Base-by-base conservation (phyloP, 345 rosid species). In the Corchorus olitorius region DNA sequence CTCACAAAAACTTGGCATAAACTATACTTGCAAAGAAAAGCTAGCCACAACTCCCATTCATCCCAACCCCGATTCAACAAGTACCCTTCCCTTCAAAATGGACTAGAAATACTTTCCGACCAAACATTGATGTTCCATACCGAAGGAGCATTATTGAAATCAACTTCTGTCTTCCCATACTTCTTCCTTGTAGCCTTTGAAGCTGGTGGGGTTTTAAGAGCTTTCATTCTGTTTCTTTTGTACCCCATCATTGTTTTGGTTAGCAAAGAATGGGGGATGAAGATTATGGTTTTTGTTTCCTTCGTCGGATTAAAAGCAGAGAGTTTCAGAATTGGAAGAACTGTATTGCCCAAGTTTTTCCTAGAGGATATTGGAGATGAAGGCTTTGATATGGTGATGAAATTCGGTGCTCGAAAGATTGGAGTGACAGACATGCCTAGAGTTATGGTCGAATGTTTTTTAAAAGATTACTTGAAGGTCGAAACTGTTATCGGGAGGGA, bases 101-200 rank as follows among this genome's bases (percentile, higher is more conserved):
- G 61, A 12, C 39, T 11, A 35, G 50, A 64, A 13, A n/a, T 27
- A 20, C 8, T 46, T 55, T 63, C 77, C 35, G n/a, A 71, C 76
- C 45, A 27, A 41, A 62, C 81, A 5, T 20, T 87, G 80, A 43
- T 88, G 72, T 87, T 89, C 59, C 80, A 89, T 70, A 43, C 82
- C 1, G 93, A 89, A 77, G 88, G 84, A 9, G 78, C 84, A 6
- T 54, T 88, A 20, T 73, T 85, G 58, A 89, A 77, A 74, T 88
- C 92, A 52, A 48, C 83, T 63, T 85, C 87, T 2, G 20, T 79
- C 13, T 91, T 91, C 46, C 87, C 94, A 46, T 88, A 86, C 83
- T 87, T 89, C 88, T 81, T 89, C 84, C 81, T 85, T 1, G 94
- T 92, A 14, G 89, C 92, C 35, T 90, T 88, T 55, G 94, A 92